phyloP scores from a whole-genome alignment of 2,329 filamentous ascomycete genomes.

The Alternaria dauci region DNA sequence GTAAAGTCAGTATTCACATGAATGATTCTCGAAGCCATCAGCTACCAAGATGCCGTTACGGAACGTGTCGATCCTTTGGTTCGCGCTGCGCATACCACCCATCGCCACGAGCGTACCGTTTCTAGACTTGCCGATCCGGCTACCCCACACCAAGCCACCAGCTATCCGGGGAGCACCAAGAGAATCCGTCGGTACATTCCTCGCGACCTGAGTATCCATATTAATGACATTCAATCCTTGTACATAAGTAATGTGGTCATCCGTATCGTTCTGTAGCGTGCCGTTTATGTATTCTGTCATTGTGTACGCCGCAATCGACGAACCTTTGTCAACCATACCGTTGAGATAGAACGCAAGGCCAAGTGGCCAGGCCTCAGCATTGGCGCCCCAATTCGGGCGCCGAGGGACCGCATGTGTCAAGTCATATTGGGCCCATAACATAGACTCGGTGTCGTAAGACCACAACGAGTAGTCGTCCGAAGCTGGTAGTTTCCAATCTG shows the following conservation, averaged over 20 bases:
- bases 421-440: background rate
- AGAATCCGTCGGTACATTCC: background rate
- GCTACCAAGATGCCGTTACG: background rate
- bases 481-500: background rate
- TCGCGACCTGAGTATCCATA: background rate
- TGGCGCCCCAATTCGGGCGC: conserved; percentile 46
- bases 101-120: background rate
- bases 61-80: conserved; percentile 16
- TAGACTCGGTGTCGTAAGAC: background rate
- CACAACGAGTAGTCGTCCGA: background rate
- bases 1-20: background rate
- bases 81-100: background rate
- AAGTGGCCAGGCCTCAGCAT: conserved; percentile 49
- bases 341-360: conserved; percentile 53
- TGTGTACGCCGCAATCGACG: conserved; percentile 24
- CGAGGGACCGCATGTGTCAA: background rate
- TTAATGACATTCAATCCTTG: background rate
- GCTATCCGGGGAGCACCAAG: background rate
- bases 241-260: background rate
- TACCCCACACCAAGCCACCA: background rate
- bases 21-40: too few relatives aligned
- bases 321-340: conserved; percentile 51
- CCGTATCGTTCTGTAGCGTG: background rate
- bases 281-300: background rate
- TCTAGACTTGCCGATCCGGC: background rate